These are phyloP conservation scores for Amesomyces nigricolor DNA, from an alignment of 2,329 filamentous ascomycete genomes.

Conservation along the genomic window DNA sequence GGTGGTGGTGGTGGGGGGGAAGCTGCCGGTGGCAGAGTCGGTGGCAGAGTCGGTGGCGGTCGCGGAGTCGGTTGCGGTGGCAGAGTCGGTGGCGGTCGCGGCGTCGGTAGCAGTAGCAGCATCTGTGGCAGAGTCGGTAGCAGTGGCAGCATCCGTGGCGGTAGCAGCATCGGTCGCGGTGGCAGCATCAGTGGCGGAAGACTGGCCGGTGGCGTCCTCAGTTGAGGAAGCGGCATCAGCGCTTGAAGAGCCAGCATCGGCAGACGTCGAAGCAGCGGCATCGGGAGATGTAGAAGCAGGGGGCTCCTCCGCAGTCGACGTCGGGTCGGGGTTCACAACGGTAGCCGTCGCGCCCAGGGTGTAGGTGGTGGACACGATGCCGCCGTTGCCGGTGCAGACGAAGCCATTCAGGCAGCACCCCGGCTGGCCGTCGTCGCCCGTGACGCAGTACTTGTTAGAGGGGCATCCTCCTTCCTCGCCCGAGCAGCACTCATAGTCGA, in stretches of 20 bases:
- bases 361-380: slow-evolving; percentile 1
- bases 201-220: not conserved
- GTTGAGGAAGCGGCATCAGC: not conserved
- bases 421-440: slow-evolving; percentile 5
- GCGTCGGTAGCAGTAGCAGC: not conserved
- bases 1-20: not conserved
- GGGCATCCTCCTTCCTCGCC: slow-evolving; percentile 5
- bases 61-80: not conserved
- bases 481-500: slow-evolving; percentile 12
- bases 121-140: not conserved
- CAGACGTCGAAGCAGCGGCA: not conserved
- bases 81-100: not conserved
- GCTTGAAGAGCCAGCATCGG: not conserved
- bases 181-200: not conserved
- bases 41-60: not conserved
- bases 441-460: not conserved
- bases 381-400: slow-evolving; percentile 11
- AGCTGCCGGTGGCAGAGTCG: not conserved
- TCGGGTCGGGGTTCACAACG: too few species aligned
- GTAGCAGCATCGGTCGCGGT: not conserved
- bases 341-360: not conserved
- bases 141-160: not conserved
- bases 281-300: too few species aligned
- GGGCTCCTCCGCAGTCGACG: too few species aligned
- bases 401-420: slow-evolving; percentile 11